phyloP scores from a whole-genome alignment of 495 filamentous ascomycete genomes.

The Aspergillus coremiiformis region DNA sequence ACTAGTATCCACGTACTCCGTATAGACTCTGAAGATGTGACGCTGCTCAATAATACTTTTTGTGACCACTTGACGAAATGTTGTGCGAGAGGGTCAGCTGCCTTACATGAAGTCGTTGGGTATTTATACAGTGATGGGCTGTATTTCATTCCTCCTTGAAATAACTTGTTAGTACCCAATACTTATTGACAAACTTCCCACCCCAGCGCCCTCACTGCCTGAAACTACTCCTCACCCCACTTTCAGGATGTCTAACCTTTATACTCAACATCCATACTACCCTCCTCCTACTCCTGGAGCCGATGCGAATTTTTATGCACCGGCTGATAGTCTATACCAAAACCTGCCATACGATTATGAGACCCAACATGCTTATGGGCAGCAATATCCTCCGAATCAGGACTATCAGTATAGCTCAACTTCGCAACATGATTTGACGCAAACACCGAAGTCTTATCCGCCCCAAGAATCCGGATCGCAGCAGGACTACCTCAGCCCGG shows the following conservation, averaged over 20 bases:
- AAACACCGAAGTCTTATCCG: constrained; percentile 3
- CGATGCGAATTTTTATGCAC: constrained; percentile 7
- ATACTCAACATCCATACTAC: neutral
- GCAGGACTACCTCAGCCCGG: constrained; percentile 3
- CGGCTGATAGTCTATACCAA: constrained; percentile 12
- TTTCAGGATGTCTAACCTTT: constrained; percentile 12
- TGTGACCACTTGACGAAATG: constrained; percentile 1
- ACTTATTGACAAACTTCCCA: neutral
- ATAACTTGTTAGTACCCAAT: neutral
- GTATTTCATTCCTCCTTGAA: too few species aligned
- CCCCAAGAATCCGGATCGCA: neutral
- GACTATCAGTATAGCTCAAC: constrained; percentile 5
- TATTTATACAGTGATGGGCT: neutral
- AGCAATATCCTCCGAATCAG: constrained; percentile 1
- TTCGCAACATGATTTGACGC: constrained; percentile 8
- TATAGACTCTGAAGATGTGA: too few species aligned
- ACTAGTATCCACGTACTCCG: too few species aligned
- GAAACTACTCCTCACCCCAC: neutral
- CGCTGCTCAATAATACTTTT: too few species aligned
- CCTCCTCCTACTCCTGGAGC: neutral
- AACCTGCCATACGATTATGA: constrained; percentile 13
- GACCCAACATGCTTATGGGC: constrained; percentile 4
- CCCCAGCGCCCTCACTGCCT: neutral
- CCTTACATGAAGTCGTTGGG: neutral
- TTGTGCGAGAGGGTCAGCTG: constrained; percentile 14